phyloP scores from a whole-genome alignment of 2,329 filamentous ascomycete species.

The Blastomyces silverae region DNA sequence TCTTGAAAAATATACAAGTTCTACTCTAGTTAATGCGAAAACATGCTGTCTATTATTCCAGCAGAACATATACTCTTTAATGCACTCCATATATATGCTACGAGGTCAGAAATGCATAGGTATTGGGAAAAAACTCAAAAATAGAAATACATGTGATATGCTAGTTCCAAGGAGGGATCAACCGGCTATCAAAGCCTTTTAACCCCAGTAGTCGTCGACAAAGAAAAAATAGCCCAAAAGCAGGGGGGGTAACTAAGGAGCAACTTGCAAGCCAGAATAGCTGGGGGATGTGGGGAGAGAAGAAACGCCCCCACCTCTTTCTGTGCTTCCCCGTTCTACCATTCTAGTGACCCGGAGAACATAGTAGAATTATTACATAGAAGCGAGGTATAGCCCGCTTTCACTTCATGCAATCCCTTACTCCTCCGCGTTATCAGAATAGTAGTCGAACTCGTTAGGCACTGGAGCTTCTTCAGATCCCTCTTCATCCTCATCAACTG shows the following conservation, averaged over 20 bases:
- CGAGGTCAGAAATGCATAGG: neutral
- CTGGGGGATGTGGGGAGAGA: neutral
- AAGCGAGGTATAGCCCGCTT: neutral
- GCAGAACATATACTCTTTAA: neutral
- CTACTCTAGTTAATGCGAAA: neutral
- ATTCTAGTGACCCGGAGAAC: neutral
- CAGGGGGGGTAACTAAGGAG: neutral
- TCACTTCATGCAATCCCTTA: constrained; percentile 1
- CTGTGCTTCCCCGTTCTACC: neutral
- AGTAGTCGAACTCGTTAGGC: constrained; percentile 44
- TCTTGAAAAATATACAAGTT: neutral
- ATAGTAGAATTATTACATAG: neutral
- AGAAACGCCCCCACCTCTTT: neutral
- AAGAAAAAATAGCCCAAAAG: neutral
- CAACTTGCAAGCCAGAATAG: neutral
- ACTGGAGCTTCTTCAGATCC: constrained; percentile 44
- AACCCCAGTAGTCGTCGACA: neutral
- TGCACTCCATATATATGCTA: neutral
- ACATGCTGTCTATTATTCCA: neutral
- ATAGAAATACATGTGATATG: constrained; percentile 14
- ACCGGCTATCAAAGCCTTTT: neutral
- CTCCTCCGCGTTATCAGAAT: constrained; percentile 37
- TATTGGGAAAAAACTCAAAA: neutral
- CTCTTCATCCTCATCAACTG: constrained; percentile 66
- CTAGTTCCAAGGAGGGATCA: neutral